Conservation (phyloP, 1,284 basidiomycete species). For the Microbotryum violaceum region DNA sequence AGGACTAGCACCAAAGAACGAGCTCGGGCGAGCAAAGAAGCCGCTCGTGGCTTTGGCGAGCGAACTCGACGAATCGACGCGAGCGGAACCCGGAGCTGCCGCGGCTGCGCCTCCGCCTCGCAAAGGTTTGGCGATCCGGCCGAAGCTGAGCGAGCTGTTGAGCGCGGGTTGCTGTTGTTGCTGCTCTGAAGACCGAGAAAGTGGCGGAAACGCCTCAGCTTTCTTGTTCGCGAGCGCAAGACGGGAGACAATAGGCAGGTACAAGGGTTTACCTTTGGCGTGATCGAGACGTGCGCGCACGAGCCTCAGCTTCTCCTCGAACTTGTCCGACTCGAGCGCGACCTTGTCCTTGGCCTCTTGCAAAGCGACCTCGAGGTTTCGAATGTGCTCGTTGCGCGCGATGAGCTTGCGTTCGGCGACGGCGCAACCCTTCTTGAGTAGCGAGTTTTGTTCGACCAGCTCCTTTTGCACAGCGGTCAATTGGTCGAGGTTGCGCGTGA, state of each 20-base stretch:
- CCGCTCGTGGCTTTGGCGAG: too few species aligned
- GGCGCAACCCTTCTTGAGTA: constrained; percentile 94
- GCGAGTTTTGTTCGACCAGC: constrained; percentile 97
- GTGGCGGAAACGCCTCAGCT: background rate
- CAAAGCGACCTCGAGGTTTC: constrained; percentile 82
- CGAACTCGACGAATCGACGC: too few species aligned
- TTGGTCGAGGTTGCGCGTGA: constrained; percentile 95
- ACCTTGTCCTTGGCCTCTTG: constrained; percentile 89
- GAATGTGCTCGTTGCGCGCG: constrained; percentile 93
- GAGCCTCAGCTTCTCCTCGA: constrained; percentile 82
- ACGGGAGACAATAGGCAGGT: background rate
- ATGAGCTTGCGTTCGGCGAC: constrained; percentile 93
- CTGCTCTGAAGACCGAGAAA: constrained; percentile 43
- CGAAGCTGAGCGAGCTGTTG: constrained; percentile 65
- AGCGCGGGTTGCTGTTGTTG: constrained; percentile 63
- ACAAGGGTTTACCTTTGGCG: constrained; percentile 62
- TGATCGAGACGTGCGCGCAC: constrained; percentile 87
- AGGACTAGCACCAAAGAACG: too few species aligned
- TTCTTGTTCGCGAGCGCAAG: background rate
- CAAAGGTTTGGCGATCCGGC: constrained; percentile 91
- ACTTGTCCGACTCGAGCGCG: constrained; percentile 86
- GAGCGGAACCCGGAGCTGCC: background rate
- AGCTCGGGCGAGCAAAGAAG: too few species aligned
- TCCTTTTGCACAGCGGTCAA: constrained; percentile 94
- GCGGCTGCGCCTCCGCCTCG: constrained; percentile 58